A percentile compares a stretch with the other conserved stretches of the same genome.
These are phyloP conservation scores for Xylaria sp. DNA, from an alignment of 495 filamentous ascomycete genomes.

Conservation along the genomic window DNA sequence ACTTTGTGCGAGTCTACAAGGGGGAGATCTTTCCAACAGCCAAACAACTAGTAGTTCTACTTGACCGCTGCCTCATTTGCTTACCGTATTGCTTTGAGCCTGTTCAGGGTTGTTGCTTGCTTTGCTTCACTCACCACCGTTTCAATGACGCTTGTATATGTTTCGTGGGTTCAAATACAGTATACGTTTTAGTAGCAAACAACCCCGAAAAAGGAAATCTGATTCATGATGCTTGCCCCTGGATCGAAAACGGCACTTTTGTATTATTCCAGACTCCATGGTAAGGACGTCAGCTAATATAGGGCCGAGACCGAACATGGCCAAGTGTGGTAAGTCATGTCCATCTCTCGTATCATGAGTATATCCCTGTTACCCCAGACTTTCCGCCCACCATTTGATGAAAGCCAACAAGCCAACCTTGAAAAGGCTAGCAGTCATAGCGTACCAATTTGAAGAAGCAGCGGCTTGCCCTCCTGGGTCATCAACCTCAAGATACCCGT, in stretches of 20 bases:
- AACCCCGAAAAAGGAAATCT: too few relatives aligned
- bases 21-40: neutral
- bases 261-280: neutral
- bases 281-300: neutral
- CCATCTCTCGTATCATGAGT: neutral
- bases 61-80: neutral
- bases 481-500: neutral
- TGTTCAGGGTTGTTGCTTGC: neutral
- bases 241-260: too few relatives aligned
- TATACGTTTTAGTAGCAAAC: neutral
- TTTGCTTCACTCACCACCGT: neutral
- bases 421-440: conserved; percentile 13
- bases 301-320: neutral
- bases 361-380: conserved; percentile 33
- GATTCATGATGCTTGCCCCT: neutral
- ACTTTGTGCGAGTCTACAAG: neutral
- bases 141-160: neutral
- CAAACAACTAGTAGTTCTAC: neutral
- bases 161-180: neutral
- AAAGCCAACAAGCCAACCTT: conserved; percentile 22
- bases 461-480: neutral
- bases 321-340: neutral
- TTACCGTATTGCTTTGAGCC: neutral
- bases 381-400: conserved; percentile 17
- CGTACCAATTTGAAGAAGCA: conserved; percentile 9